Evolutionary conservation across 78 protist genomes (phyloP), one percentile per base, ranked within the genome.

Genomic region (Capsaspora owczarzaki): DNA sequence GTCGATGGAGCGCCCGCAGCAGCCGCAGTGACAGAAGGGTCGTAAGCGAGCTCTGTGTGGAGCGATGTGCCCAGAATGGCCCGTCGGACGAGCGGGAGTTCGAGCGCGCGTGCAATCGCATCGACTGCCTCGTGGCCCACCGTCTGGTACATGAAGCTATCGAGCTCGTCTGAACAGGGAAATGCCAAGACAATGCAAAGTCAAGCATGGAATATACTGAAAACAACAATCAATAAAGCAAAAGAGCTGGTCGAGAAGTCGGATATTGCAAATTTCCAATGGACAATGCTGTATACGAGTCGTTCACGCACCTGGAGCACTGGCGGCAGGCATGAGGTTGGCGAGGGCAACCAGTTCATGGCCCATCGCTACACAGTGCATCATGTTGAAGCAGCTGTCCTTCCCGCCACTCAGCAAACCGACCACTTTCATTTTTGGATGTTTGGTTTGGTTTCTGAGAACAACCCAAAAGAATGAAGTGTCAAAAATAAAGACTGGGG

Each of bases 321-420:
- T 63, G 4, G 3, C 80, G 29, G 25, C 78, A 0, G 96, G 98
- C 33, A 29, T 38, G 22, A 97, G 79, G 81, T 94, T 93, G 29
- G 95, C 98, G 2, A 97, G 41, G 35, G 94, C 93, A 0, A 90
- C 86, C 2, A 97, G 25, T 43, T 61, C 78, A 85, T 97, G 98
- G 3, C 98, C 98, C n/a, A 81, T 56, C 76, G 87, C 86, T 25
- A 93, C 83, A 41, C 95, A 89, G 31, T 90, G 76, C 46, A 86
- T 23, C 47, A 95, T 40, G 69, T 82, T 69, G 71, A 49, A 85
- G 53, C 79, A 56, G 44, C 89, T 77, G 86, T 97, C 99, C 86
- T 97, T 97, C 38, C 99, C 99, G 22, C 99, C 99, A 27, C 92
- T 85, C 38, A 94, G 42, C 56, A 96, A 72, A n/a, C n/a, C n/a